Conservation (phyloP, 495 filamentous ascomycete genomes). For the Ascodesmis nigricans region DNA sequence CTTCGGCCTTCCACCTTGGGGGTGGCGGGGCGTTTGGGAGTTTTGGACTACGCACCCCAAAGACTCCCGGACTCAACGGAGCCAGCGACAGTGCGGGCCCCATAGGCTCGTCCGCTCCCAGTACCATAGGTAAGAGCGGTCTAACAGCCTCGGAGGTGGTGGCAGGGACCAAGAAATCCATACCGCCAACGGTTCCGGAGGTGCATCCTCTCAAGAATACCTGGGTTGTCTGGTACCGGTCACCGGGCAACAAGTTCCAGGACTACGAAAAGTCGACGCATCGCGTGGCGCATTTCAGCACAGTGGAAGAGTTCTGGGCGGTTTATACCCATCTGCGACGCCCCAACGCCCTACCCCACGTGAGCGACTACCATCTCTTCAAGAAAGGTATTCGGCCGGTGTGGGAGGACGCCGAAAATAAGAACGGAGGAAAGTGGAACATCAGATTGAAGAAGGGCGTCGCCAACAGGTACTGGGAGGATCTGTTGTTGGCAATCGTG, state of each 20-base stretch:
- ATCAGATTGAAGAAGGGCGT: slow-evolving; percentile 90
- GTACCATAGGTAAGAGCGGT: slow-evolving; percentile 14
- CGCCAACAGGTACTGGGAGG: slow-evolving; percentile 93
- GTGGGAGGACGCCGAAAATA: slow-evolving; percentile 97
- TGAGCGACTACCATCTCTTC: slow-evolving; percentile 96
- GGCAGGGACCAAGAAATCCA: slow-evolving; percentile 43
- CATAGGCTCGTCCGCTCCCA: slow-evolving; percentile 7
- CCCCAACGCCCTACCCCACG: slow-evolving; percentile 66
- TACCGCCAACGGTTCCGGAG: slow-evolving; percentile 21
- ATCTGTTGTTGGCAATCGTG: slow-evolving; percentile 71
- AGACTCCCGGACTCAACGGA: slow-evolving; percentile 61
- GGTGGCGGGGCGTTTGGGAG: slow-evolving; percentile 79
- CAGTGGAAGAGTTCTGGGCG: slow-evolving; percentile 81
- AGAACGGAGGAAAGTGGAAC: slow-evolving; percentile 90
- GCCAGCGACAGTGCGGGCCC: slow-evolving; percentile 36
- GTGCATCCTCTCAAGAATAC: slow-evolving; percentile 52
- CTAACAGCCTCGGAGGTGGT: slow-evolving; percentile 27
- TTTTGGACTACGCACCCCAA: slow-evolving; percentile 80
- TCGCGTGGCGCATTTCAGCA: slow-evolving; percentile 56
- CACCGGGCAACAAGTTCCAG: slow-evolving; percentile 66
- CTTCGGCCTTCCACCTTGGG: slow-evolving; percentile 80
- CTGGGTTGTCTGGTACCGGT: slow-evolving; percentile 94
- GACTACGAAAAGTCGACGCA: slow-evolving; percentile 96
- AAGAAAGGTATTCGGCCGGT: slow-evolving; percentile 91
- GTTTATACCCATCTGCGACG: slow-evolving; percentile 78